Conservation (phyloP, 768 basidiomycete genomes). For the Clitopilus hobsonii region DNA sequence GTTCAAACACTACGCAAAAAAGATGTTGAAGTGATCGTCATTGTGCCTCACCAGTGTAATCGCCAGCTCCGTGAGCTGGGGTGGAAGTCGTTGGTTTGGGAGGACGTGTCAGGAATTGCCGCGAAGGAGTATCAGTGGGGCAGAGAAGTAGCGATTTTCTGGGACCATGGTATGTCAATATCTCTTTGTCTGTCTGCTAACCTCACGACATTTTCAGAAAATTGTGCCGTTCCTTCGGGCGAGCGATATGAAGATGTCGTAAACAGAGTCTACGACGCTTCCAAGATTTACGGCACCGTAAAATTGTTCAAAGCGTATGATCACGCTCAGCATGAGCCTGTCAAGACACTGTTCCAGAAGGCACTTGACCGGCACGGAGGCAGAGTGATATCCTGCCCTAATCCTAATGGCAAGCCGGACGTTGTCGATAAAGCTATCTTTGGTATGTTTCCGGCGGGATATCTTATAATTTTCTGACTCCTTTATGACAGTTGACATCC, state of each 20-base stretch:
- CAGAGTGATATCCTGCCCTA: not conserved
- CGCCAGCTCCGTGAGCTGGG: not conserved
- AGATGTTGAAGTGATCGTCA: not conserved
- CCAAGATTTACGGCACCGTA: not conserved
- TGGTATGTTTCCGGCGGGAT: not conserved
- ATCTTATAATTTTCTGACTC: not conserved
- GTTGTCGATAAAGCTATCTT: not conserved
- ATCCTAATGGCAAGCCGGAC: not conserved
- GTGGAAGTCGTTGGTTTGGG: not conserved
- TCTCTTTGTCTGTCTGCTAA: not conserved
- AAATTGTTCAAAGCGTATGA: not conserved
- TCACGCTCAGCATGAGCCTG: not conserved
- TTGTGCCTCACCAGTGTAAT: too few relatives aligned
- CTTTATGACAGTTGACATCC: not conserved
- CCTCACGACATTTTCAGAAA: not conserved
- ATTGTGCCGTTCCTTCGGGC: not conserved
- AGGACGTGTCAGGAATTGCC: not conserved
- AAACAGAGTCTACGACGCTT: not conserved
- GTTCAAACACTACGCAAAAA: not conserved
- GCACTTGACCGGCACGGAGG: not conserved
- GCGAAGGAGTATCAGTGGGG: too few relatives aligned
- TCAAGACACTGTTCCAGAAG: not conserved
- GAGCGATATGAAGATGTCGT: not conserved
- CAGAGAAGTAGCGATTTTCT: too few relatives aligned
- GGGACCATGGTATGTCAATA: not conserved